Evolutionary conservation across 2,329 filamentous ascomycete species (phyloP).

Genomic region (Venturia oleaginea): DNA sequence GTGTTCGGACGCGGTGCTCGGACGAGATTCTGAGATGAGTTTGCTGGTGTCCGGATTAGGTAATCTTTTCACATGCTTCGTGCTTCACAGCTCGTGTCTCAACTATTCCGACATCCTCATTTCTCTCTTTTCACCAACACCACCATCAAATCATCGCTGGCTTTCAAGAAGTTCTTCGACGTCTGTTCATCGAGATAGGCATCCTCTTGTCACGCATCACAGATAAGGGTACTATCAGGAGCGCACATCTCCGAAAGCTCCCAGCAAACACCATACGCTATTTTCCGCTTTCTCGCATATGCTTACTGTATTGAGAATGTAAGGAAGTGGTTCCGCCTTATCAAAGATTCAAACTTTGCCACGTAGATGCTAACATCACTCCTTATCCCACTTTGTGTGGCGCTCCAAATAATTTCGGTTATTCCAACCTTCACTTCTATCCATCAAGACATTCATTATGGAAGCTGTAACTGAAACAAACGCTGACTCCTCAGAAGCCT

Average conservation of each 20-base stretch:
- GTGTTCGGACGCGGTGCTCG: background rate
- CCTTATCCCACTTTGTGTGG: background rate
- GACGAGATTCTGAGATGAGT: background rate
- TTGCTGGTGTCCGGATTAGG: background rate
- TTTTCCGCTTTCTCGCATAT: conserved; percentile 13
- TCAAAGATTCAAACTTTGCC: background rate
- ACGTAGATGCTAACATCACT: background rate
- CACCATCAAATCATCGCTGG: background rate
- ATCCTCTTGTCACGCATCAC: background rate
- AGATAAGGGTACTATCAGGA: background rate
- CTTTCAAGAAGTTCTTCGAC: background rate
- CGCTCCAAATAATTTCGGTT: background rate
- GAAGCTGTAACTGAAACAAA: conserved; percentile 1
- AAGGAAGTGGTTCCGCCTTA: background rate
- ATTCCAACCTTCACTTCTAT: background rate
- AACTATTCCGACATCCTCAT: too few species aligned
- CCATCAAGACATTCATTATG: background rate
- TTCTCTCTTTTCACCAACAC: background rate
- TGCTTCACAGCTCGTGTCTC: too few species aligned
- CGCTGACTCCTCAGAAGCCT: background rate
- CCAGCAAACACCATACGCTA: conserved; percentile 2
- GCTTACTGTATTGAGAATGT: background rate
- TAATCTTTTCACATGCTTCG: background rate
- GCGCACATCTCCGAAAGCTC: background rate
- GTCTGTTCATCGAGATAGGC: background rate